Evolutionary conservation across 2,329 filamentous ascomycete species (phyloP).

Genomic region (Harringtonia aguacate): DNA sequence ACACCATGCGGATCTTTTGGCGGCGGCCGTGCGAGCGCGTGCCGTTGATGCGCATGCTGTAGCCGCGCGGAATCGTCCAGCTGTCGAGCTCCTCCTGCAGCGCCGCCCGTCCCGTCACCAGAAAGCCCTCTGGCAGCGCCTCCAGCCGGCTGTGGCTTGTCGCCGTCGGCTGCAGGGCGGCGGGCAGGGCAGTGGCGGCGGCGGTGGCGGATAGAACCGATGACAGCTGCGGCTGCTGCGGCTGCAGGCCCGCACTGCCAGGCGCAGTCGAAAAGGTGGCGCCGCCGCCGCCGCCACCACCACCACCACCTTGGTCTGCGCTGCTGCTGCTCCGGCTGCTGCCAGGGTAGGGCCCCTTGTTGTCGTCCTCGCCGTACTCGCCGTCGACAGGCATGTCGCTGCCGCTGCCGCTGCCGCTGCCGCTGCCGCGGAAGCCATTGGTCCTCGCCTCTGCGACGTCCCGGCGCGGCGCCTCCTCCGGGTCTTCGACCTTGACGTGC

Average conservation of each 20-base stretch:
- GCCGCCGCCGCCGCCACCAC: no score
- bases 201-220: no score
- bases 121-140: constrained; percentile 22
- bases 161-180: constrained; percentile 1
- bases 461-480: no score
- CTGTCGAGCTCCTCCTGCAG: constrained; percentile 25
- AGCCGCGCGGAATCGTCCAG: constrained; percentile 24
- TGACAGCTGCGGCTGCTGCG: no score
- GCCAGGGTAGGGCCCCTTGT: not conserved
- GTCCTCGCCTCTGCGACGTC: no score
- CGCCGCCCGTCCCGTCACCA: constrained; percentile 19
- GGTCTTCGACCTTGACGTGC: no score
- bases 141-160: constrained; percentile 15
- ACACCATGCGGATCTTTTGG: constrained; percentile 26
- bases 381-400: not conserved
- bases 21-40: constrained; percentile 23
- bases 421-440: not conserved
- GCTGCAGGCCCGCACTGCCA: no score
- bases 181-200: not conserved
- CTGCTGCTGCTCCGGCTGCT: not conserved
- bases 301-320: no score
- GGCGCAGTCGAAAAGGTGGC: no score
- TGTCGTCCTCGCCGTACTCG: not conserved
- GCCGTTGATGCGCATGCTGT: constrained; percentile 27
- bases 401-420: not conserved